Conservation (phyloP, 139 green algal species). For the Zygnema cylindricum region DNA sequence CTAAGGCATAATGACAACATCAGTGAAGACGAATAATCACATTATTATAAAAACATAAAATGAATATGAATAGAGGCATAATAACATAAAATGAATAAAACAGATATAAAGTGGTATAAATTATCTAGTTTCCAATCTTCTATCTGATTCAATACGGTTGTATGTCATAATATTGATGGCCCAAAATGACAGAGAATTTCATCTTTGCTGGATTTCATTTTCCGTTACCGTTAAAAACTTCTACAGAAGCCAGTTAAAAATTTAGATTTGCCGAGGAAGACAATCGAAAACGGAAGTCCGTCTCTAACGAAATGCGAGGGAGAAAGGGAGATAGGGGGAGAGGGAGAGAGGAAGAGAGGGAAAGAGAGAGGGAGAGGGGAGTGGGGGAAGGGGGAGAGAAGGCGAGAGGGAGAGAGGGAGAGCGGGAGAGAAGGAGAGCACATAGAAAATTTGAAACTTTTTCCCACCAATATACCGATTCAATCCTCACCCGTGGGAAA, state of each 20-base stretch:
- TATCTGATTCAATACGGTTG: too few relatives aligned
- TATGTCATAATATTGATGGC: too few relatives aligned
- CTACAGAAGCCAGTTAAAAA: background rate
- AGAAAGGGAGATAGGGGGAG: conserved; percentile 24
- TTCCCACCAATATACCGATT: too few relatives aligned
- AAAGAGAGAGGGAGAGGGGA: conserved; percentile 21
- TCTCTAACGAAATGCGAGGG: background rate
- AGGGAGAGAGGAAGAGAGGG: conserved; percentile 24
- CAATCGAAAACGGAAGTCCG: background rate
- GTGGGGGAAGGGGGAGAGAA: conserved; percentile 20
- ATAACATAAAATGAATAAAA: too few relatives aligned
- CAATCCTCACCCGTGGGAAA: conserved; percentile 83
- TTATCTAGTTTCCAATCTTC: too few relatives aligned
- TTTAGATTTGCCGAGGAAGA: background rate
- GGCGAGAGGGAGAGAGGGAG: conserved; percentile 15
- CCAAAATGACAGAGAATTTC: background rate
- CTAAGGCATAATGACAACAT: too few relatives aligned
- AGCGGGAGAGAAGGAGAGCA: conserved; percentile 13
- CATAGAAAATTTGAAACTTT: background rate
- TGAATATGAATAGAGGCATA: too few relatives aligned
- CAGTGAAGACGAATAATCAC: too few relatives aligned
- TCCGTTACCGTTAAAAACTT: background rate
- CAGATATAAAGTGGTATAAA: too few relatives aligned
- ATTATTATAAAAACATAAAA: too few relatives aligned
- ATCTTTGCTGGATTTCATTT: background rate